A percentile compares a stretch with the other conserved stretches of the same genome.
These are phyloP conservation scores for Aspergillus indologenus DNA, from an alignment of 495 filamentous ascomycete species.

Conservation along the genomic window DNA sequence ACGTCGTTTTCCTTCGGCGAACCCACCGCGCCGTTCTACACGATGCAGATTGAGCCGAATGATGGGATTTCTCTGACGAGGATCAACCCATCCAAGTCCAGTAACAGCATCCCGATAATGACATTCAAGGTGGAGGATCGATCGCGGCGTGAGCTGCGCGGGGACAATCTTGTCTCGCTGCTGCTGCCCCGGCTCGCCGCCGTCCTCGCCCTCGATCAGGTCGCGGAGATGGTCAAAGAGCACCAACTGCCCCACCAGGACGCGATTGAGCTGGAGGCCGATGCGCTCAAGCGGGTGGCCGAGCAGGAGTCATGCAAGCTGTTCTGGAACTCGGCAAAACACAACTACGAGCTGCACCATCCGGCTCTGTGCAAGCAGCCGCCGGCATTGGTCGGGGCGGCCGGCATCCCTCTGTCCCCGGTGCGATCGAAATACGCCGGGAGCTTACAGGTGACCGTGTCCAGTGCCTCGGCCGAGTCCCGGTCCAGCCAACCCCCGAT, in stretches of 20 bases:
- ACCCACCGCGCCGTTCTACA: constrained; percentile 44
- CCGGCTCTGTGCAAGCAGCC: constrained; percentile 54
- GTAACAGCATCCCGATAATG: constrained; percentile 49
- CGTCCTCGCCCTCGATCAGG: constrained; percentile 65
- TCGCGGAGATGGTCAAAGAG: constrained; percentile 43
- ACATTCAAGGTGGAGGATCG: constrained; percentile 58
- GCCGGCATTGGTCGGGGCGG: constrained; percentile 49
- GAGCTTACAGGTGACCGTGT: constrained; percentile 41
- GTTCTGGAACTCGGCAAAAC: constrained; percentile 61
- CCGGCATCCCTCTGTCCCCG: constrained; percentile 63
- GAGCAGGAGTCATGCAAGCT: constrained; percentile 70
- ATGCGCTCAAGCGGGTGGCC: constrained; percentile 60
- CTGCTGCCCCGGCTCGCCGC: constrained; percentile 69
- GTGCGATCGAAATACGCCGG: constrained; percentile 35
- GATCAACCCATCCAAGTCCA: constrained; percentile 34
- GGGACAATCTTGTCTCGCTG: constrained; percentile 69
- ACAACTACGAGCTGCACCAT: constrained; percentile 69
- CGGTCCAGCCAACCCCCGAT: constrained; percentile 34
- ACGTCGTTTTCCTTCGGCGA: constrained; percentile 41
- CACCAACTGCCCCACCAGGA: constrained; percentile 42
- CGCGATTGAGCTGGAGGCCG: constrained; percentile 48
- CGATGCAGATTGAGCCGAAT: constrained; percentile 40
- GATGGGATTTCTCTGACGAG: constrained; percentile 41
- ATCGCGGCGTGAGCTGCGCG: constrained; percentile 53
- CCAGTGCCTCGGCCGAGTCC: constrained; percentile 27